Base-by-base conservation (phyloP, 345 rosid species). In the Eucalyptus urophylla region DNA sequence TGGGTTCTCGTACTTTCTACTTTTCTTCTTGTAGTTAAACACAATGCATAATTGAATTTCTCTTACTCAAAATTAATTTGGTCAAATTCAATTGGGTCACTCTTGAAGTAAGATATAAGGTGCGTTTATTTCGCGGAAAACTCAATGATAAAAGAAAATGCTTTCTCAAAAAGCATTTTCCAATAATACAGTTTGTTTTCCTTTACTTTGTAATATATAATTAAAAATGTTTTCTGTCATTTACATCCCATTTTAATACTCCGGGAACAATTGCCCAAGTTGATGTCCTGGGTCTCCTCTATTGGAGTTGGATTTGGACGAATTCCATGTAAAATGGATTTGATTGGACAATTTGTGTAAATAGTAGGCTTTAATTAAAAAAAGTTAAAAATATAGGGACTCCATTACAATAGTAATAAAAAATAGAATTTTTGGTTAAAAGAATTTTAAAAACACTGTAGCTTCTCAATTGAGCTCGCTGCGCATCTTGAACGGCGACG, bases 1-100 rank as follows among this genome's bases (percentile, higher is more conserved):
- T 0, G 1, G 3, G 44, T 9, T 37, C 24, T 16, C 0, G 5
- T 5, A 9, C 8, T 8, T 17, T 33, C 7, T 15, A 5, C 21
- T 67, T 69, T 31, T 31, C 16, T 16, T 2, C 44, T 8, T 3
- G 1, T 33, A 33, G 13, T 33, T 69, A 69, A 9, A 31, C 6
- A 69, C 5, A 33, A 33, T 69, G 11, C 1, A 19, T 33, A 69
- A 69, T 69, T 1, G 10, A 33, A 31, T 37, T 8, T 33, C 3
- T 31, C 24, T 6, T 0, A 16, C 8, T 14, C 22, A 19, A 69
- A 33, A 17, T 33, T 3, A 69, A 17, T 69, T 6, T 31, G 22
- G 8, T 11, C 11, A 9, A 69, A 33, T 69, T 17, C 6, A 4
- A 33, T 3, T 19, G 24, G 8, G 1, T 14, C 17, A 50, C 17